Conservation (phyloP, 2,329 filamentous ascomycete species). For the Botrytis aclada region DNA sequence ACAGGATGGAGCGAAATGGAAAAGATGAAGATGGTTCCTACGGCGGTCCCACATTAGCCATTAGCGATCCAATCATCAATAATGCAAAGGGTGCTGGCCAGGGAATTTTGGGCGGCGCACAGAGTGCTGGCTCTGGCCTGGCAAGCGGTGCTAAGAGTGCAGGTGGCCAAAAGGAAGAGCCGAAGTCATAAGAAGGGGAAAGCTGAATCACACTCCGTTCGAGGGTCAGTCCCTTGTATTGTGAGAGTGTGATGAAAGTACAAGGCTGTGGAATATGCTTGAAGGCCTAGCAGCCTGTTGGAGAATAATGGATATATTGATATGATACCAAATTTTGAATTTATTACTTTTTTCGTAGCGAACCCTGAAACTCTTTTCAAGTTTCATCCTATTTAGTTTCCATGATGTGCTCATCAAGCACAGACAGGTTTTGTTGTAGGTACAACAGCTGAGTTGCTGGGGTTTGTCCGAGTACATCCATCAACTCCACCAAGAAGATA, state of each 20-base stretch:
- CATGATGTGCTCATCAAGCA: slow-evolving; percentile 14
- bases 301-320: neutral
- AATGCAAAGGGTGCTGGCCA: slow-evolving; percentile 21
- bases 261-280: neutral
- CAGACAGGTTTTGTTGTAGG: slow-evolving; percentile 37
- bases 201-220: neutral
- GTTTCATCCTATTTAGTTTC: neutral
- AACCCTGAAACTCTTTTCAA: neutral
- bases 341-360: neutral
- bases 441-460: slow-evolving; percentile 31
- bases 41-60: slow-evolving; percentile 18
- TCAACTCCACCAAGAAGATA: slow-evolving; percentile 39
- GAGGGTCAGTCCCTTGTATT: neutral
- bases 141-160: slow-evolving; percentile 22
- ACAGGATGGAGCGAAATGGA: slow-evolving; percentile 61
- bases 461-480: slow-evolving; percentile 42
- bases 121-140: slow-evolving; percentile 22
- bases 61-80: slow-evolving; percentile 17
- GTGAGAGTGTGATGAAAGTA: neutral
- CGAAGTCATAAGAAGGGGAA: neutral
- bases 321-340: neutral
- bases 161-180: slow-evolving; percentile 17
- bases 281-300: neutral
- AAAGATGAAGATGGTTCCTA: slow-evolving; percentile 59
- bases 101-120: slow-evolving; percentile 21